A percentile compares a stretch with the other conserved stretches of the same genome.
Conservation (phyloP, 2,329 filamentous ascomycete genomes). For the Hymenoscyphus infarciens region DNA sequence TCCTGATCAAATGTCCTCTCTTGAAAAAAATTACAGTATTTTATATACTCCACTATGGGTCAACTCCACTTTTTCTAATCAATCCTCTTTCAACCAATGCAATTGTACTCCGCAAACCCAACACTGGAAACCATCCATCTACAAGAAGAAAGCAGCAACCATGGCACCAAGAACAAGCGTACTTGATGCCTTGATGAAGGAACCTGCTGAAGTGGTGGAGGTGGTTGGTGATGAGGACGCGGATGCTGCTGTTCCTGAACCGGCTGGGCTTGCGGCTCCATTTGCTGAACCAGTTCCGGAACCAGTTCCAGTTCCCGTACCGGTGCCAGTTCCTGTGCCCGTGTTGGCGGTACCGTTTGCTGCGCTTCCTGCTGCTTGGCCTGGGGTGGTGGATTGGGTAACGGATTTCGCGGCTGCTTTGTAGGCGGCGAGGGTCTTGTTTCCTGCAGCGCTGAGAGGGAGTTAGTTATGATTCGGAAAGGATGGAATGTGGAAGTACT, state of each 20-base stretch:
- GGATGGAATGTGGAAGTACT: slow-evolving; percentile 7
- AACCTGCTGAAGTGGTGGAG: not conserved
- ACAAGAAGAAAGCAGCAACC: slow-evolving; percentile 12
- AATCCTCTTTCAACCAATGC: not conserved
- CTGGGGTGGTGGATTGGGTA: slow-evolving; percentile 41
- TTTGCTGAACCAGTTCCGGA: not conserved
- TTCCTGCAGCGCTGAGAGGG: slow-evolving; percentile 1
- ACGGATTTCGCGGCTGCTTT: slow-evolving; percentile 37
- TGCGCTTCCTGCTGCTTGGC: slow-evolving; percentile 13
- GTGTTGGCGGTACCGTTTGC: slow-evolving; percentile 16
- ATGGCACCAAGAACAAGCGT: slow-evolving; percentile 17
- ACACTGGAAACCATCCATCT: slow-evolving; percentile 40
- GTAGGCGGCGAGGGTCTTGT: slow-evolving; percentile 27
- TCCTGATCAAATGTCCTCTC: slow-evolving; percentile 1
- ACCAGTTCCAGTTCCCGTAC: not conserved
- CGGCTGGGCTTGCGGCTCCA: not conserved
- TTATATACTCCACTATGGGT: not conserved
- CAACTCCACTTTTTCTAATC: not conserved
- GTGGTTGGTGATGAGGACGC: not conserved
- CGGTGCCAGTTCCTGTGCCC: slow-evolving; percentile 12
- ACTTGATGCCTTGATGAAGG: not conserved
- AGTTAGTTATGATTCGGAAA: slow-evolving; percentile 13
- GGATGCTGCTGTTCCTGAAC: slow-evolving; percentile 7
- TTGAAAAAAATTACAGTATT: slow-evolving; percentile 3
- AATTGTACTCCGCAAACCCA: not conserved